A percentile compares a stretch with the other conserved stretches of the same genome.
Conservation (phyloP, 345 rosid species). For the Acer negundo region DNA sequence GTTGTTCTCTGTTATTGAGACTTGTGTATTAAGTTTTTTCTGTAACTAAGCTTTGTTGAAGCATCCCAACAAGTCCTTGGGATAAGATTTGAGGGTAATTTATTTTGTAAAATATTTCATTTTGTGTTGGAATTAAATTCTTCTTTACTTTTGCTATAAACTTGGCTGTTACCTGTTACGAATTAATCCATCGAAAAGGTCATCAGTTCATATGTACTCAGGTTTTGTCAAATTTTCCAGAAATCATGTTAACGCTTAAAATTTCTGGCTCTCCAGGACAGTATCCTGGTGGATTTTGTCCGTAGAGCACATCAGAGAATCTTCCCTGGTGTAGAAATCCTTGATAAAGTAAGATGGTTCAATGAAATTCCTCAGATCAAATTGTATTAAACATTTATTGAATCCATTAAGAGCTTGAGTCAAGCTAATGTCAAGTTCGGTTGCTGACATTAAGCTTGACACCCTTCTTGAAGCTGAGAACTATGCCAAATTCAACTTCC, state of each 20-base stretch:
- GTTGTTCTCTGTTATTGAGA: constrained; percentile 45
- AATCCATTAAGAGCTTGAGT: neutral
- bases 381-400: neutral
- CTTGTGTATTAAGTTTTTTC: constrained; percentile 10
- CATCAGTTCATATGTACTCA: too few species aligned
- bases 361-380: neutral
- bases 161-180: neutral
- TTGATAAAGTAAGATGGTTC: neutral
- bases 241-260: too few species aligned
- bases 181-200: too few species aligned
- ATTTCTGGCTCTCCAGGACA: too few species aligned
- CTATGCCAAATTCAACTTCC: constrained; percentile 73
- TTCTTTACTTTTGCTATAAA: neutral
- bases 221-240: too few species aligned
- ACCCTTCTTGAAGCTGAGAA: constrained; percentile 82
- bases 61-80: neutral
- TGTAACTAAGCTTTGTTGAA: constrained; percentile 10
- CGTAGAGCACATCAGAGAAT: too few species aligned
- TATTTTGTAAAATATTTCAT: constrained; percentile 14
- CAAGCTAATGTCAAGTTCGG: constrained; percentile 38
- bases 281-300: too few species aligned
- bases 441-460: constrained; percentile 66
- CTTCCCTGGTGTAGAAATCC: too few species aligned
- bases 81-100: constrained; percentile 10
- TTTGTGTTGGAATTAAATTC: neutral